Conservation (phyloP, 257 asterid species). For the Solanum dulcamara region DNA sequence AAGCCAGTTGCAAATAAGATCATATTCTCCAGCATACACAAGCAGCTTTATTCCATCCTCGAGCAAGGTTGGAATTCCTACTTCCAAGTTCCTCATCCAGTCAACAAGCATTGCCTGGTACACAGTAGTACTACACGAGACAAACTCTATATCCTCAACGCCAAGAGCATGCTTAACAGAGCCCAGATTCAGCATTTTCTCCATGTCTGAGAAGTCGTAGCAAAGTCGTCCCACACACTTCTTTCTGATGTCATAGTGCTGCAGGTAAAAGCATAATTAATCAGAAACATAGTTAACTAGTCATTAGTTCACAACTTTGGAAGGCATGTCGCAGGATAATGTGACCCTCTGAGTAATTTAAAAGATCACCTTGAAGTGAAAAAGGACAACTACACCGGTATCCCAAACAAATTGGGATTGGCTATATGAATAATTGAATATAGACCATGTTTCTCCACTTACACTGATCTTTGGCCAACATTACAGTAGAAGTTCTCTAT, state of each 20-base stretch:
- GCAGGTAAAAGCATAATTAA: neutral
- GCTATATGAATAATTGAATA: neutral
- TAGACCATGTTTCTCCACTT: neutral
- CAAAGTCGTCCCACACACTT: slow-evolving; percentile 20
- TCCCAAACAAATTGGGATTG: neutral
- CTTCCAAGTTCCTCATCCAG: slow-evolving; percentile 29
- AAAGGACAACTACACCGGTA: neutral
- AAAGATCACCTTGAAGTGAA: neutral
- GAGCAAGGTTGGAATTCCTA: slow-evolving; percentile 22
- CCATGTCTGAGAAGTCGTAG: slow-evolving; percentile 31
- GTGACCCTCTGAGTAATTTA: neutral
- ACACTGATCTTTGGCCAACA: neutral
- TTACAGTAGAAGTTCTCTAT: neutral
- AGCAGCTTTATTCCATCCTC: slow-evolving; percentile 27
- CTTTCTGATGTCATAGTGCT: slow-evolving; percentile 29
- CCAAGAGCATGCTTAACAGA: slow-evolving; percentile 26
- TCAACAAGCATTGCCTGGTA: slow-evolving; percentile 19
- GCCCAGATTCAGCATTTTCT: slow-evolving; percentile 13
- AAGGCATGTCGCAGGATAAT: neutral
- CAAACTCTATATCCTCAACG: slow-evolving; percentile 22
- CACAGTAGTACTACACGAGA: slow-evolving; percentile 23
- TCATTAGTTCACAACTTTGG: neutral
- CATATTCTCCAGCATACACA: slow-evolving; percentile 29
- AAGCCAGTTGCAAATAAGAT: slow-evolving; percentile 34
- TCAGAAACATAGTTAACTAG: neutral